Evolutionary conservation across 768 basidiomycete genomes (phyloP), one percentile per base, ranked within the genome.

Genomic region (Wakefieldia striispora): DNA sequence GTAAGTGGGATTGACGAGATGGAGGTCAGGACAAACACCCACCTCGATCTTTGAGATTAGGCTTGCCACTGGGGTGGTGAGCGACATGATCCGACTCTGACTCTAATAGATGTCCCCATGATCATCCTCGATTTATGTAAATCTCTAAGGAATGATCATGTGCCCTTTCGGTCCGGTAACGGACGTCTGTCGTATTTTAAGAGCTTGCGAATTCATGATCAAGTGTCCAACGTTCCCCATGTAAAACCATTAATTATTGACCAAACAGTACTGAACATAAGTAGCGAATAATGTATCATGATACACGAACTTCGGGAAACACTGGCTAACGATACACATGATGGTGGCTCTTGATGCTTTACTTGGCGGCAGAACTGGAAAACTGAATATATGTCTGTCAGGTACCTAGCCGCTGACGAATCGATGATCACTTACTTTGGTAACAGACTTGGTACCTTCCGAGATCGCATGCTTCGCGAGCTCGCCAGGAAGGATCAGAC

Each of bases 401-500:
- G 51, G 56, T 41, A 20, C 36, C 2, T 23, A 12, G 7, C 1
- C 23, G 37, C 17, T 14, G 11, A 36, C n/a, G 23, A 6, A 33
- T 33, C 14, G 4, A 20, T 17, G 12, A 40, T 27, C n/a, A 68
- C 81, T 14, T 43, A 83, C 84, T 67, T 84, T 95, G 66, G 90
- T 94, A 57, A 93, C 91, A 42, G 86, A 88, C 73, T 93, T 93
- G 54, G 91, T 95, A 45, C 94, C 94, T 74, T 95, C 92, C 45
- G 91, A 95, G 39, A 68, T 68, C 4, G 68, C 66, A 29, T 68
- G 66, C 78, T 95, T 95, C 63, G 91, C 88, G 46, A 95, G 84
- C 73, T 95, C 93, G 68, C 91, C 93, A 60, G 95, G 94, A 21
- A 99, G 87, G 71, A 99, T 95, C 47, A 97, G 83, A 56, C 95